Percentiles rank a stretch among this genome's conserved stretches.
Evolutionary conservation across 371 early-diverging fungal species (phyloP).

Genomic region (Cokeromyces recurvatus): DNA sequence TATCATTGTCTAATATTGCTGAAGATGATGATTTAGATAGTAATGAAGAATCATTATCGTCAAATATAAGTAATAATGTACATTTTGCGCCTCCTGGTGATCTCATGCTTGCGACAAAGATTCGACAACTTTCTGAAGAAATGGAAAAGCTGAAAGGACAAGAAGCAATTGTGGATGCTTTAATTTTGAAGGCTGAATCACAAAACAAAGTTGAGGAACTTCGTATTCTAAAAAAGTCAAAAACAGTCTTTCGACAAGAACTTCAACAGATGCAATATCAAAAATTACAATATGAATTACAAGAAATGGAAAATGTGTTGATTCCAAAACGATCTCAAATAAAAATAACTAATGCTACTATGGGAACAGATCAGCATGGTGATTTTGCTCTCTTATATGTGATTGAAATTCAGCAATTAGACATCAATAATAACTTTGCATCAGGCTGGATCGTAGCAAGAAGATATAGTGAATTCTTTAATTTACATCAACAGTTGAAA

Average conservation of each 20-base stretch:
- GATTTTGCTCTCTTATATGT: conserved; percentile 74
- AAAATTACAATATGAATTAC: conserved; percentile 59
- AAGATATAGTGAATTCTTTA: conserved; percentile 78
- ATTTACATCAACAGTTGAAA: conserved; percentile 68
- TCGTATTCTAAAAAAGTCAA: conserved; percentile 60
- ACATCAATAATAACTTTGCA: conserved; percentile 41
- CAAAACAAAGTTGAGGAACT: conserved; percentile 49
- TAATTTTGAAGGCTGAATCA: conserved; percentile 57
- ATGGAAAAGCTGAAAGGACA: conserved; percentile 61
- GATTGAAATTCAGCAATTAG: conserved; percentile 73
- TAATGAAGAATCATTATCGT: too few relatives aligned
- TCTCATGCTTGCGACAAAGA: conserved; percentile 54
- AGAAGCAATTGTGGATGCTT: conserved; percentile 59
- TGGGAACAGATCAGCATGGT: conserved; percentile 50
- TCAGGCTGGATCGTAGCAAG: conserved; percentile 80
- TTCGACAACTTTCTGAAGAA: conserved; percentile 47
- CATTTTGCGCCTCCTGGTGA: conserved; percentile 69
- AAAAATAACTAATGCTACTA: conserved; percentile 55
- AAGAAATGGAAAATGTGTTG: conserved; percentile 65
- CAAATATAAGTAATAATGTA: conserved; percentile 37
- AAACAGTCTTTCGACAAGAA: conserved; percentile 55
- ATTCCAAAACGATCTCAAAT: conserved; percentile 60
- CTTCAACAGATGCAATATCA: conserved; percentile 60
- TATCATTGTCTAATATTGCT: too few relatives aligned
- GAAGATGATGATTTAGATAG: too few relatives aligned